Percentiles rank a stretch among this genome's conserved stretches.
Conservation (phyloP, 179 eudicot species). For the Silene noctiflora region DNA sequence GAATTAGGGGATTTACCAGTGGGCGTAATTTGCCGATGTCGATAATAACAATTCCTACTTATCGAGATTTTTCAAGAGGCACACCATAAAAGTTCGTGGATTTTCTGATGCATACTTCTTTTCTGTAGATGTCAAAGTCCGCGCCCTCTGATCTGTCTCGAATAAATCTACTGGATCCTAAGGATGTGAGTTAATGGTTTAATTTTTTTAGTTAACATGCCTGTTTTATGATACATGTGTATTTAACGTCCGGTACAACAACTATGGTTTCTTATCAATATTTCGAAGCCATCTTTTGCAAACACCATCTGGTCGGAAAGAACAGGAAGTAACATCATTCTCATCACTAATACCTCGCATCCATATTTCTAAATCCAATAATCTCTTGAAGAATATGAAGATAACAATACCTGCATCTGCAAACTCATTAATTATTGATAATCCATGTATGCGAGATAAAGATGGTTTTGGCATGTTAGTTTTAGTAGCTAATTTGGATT, state of each 20-base stretch:
- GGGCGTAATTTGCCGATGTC: no score
- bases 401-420: neutral
- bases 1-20: neutral
- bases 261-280: no score
- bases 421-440: neutral
- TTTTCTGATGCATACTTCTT: conserved; percentile 23
- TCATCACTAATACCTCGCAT: neutral
- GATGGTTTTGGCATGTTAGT: neutral
- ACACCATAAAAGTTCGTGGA: neutral
- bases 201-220: neutral
- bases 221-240: neutral
- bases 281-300: conserved; percentile 5
- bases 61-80: neutral
- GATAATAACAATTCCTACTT: neutral
- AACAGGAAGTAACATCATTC: neutral
- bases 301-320: neutral
- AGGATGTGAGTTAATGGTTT: conserved; percentile 67
- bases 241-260: neutral
- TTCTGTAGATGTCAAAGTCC: conserved; percentile 82
- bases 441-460: neutral
- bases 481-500: neutral
- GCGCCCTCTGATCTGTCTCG: conserved; percentile 92
- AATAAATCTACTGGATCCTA: conserved; percentile 76
- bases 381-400: neutral
- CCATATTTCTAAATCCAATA: neutral